Base-by-base conservation (phyloP, 139 green algal species). In the Micromonas commoda region DNA sequence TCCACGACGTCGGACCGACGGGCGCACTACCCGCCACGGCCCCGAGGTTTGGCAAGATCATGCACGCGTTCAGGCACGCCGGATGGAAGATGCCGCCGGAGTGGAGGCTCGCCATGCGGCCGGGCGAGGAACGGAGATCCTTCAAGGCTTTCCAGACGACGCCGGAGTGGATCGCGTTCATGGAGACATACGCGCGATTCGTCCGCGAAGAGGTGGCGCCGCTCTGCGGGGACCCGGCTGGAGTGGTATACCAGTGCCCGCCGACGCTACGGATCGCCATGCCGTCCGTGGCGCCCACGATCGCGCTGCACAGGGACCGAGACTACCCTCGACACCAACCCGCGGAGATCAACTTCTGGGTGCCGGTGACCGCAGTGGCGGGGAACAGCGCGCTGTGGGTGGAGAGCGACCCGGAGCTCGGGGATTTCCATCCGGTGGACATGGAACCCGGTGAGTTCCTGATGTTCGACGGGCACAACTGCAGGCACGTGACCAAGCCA, bases 301-400 rank as follows among this genome's bases (percentile, higher is more conserved):
- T 69, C 6, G 6, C 16, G 63, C 9, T 69, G 26, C 63, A 69
- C 63, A 9, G 63, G 13, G 63, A 69, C 63, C 13, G 26, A 9
- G 63, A 69, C 63, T 69, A 69, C 45, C 45, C 45, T 9, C 28
- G 63, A 19, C 63, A 69, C 16, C 26, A 69, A 6, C 26, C 26
- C 9, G 9, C 6, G 13, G 63, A 69, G 63, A 33, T 69, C 63
- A 69, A 69, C 63, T 69, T 69, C 63, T 69, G 63, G 63, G 26
- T 32, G 13, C 63, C 63, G 63, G 16, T 69, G 9, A 33, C 28
- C 13, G 26, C 6, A 9, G 63, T 69, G 26, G 6, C 9, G 26
- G 63, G 63, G 63, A 33, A 33, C 63, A 69, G 21, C 63, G 21
- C 63, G 26, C 63, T 69, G 63, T 69, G 63, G 63, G 16, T 32